Evolutionary conservation across 2,329 filamentous ascomycete species (phyloP).

Genomic region (Aspergillus latus): DNA sequence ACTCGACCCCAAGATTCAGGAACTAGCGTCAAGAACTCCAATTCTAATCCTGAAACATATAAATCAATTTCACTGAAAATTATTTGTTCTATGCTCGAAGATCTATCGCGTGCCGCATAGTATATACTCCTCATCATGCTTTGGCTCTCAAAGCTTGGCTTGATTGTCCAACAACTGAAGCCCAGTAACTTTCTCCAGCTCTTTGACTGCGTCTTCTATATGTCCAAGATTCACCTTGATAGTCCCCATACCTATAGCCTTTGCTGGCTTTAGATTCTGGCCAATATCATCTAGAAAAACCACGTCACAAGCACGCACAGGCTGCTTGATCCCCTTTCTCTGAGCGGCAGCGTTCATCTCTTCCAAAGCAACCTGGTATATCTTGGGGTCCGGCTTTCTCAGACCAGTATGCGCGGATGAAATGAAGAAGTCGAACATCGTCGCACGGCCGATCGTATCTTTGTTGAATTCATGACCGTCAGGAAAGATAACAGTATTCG

Average conservation of each 20-base stretch:
- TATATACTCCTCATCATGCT: background rate
- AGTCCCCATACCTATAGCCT: conserved; percentile 71
- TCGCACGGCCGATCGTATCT: conserved; percentile 60
- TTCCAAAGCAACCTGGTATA: conserved; percentile 73
- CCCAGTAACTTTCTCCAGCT: conserved; percentile 74
- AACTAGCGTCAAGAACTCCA: background rate
- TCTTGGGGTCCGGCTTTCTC: conserved; percentile 79
- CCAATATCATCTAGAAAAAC: conserved; percentile 94
- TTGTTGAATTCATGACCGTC: conserved; percentile 66
- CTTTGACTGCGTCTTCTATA: conserved; percentile 75
- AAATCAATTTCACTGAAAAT: background rate
- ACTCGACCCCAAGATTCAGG: background rate
- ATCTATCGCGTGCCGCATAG: no score
- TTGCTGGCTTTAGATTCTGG: conserved; percentile 81
- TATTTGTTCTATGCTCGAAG: no score
- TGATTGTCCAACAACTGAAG: conserved; percentile 48
- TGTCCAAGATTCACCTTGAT: conserved; percentile 80
- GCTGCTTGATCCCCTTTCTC: conserved; percentile 54
- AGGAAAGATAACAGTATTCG: conserved; percentile 88
- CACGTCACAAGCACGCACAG: conserved; percentile 65
- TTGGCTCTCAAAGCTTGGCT: background rate
- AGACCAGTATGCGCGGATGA: conserved; percentile 83
- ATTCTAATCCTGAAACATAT: background rate
- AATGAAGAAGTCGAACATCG: conserved; percentile 82
- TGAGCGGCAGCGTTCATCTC: conserved; percentile 64